These are phyloP conservation scores for Penicillium verhagenii DNA, from an alignment of 495 filamentous ascomycete genomes.

Conservation along the genomic window DNA sequence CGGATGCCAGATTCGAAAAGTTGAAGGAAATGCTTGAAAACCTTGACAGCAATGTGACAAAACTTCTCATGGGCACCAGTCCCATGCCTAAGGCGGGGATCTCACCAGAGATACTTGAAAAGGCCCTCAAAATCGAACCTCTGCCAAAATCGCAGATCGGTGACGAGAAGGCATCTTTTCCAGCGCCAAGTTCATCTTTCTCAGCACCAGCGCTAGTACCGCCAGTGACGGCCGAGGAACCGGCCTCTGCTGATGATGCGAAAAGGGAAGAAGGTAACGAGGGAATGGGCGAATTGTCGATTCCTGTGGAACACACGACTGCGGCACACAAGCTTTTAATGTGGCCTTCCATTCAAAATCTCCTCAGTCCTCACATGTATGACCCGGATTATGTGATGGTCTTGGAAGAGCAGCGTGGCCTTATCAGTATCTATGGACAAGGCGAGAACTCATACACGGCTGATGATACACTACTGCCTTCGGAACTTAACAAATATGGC, in stretches of 20 bases:
- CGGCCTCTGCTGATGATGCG: slow-evolving; percentile 10
- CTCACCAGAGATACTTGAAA: neutral
- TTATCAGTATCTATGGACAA: slow-evolving; percentile 73
- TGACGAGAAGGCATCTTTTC: neutral
- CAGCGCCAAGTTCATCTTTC: neutral
- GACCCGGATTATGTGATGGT: slow-evolving; percentile 68
- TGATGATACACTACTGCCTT: slow-evolving; percentile 29
- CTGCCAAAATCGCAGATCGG: neutral
- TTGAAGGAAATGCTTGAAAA: neutral
- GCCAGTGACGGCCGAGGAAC: neutral
- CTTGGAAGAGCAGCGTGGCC: slow-evolving; percentile 71
- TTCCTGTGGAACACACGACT: slow-evolving; percentile 77
- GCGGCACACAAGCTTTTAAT: slow-evolving; percentile 74
- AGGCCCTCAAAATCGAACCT: neutral
- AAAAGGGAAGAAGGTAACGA: slow-evolving; percentile 27
- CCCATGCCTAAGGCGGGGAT: no score
- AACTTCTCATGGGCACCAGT: neutral
- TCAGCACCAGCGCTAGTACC: neutral
- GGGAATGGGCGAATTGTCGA: slow-evolving; percentile 59
- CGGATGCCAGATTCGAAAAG: no score
- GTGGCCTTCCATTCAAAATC: slow-evolving; percentile 61
- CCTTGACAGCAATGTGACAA: neutral
- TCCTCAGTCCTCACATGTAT: slow-evolving; percentile 50
- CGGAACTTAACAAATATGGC: neutral
- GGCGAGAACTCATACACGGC: slow-evolving; percentile 66